phyloP scores from a whole-genome alignment of 1,284 basidiomycete genomes.

The Ceratobasidium sp. region DNA sequence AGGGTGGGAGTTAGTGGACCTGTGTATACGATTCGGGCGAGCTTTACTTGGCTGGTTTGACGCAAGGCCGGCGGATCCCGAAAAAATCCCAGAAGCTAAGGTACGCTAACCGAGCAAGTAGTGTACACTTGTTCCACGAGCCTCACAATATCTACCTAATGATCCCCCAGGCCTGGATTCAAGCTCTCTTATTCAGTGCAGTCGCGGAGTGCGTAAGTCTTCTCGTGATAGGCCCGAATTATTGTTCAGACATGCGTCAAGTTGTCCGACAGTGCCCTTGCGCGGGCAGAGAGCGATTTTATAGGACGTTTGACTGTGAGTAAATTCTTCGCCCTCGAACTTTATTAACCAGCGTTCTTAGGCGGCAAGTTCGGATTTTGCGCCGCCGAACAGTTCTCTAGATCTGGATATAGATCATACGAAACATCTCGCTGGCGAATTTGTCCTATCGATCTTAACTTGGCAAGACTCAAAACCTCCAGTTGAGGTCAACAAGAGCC shows the following conservation, averaged over 20 bases:
- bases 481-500: background rate
- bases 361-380: constrained; percentile 9
- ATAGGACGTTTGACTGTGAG: constrained; percentile 3
- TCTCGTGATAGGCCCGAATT: too few relatives aligned
- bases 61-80: background rate
- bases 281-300: background rate
- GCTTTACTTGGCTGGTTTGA: constrained; percentile 31
- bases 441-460: background rate
- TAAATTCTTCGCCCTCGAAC: background rate
- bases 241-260: background rate
- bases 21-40: background rate
- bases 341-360: background rate
- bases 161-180: background rate
- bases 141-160: background rate
- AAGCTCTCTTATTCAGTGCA: constrained; percentile 5
- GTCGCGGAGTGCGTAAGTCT: constrained; percentile 28
- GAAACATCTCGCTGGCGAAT: background rate
- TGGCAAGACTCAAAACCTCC: background rate
- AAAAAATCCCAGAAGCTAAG: constrained; percentile 1
- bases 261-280: background rate
- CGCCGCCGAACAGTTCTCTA: background rate
- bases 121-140: too few relatives aligned
- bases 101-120: background rate
- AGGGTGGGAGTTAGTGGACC: background rate
- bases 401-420: background rate